phyloP scores from a whole-genome alignment of 1,284 basidiomycete genomes.

The Schizopora paradoxa region DNA sequence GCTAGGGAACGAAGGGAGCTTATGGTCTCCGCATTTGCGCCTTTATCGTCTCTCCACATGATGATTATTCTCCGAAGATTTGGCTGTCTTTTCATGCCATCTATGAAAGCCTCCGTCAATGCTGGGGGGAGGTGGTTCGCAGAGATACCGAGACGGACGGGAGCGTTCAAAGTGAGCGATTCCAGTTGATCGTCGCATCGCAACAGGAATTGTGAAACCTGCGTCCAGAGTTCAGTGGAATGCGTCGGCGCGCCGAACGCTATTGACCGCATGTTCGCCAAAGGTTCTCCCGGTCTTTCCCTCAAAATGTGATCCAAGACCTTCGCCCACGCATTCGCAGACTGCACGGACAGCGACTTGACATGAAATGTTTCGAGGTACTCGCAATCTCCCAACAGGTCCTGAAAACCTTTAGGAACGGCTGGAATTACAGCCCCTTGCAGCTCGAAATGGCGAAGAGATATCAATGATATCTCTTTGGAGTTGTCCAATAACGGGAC shows the following conservation, averaged over 20 bases:
- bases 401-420: constrained; percentile 2
- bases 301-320: constrained; percentile 1
- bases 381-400: constrained; percentile 4
- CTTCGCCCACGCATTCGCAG: constrained; percentile 6
- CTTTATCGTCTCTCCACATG: constrained; percentile 13
- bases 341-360: constrained; percentile 10
- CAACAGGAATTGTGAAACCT: constrained; percentile 8
- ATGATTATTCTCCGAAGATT: constrained; percentile 3
- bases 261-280: not conserved
- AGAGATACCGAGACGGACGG: too few relatives aligned
- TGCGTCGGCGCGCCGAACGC: constrained; percentile 10
- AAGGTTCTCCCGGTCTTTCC: not conserved
- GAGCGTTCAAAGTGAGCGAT: constrained; percentile 7
- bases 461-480: constrained; percentile 1
- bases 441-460: constrained; percentile 3
- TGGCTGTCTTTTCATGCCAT: not conserved
- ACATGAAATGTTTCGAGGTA: constrained; percentile 7
- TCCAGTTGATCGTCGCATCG: constrained; percentile 5
- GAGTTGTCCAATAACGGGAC: constrained; percentile 7
- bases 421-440: constrained; percentile 3
- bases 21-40: not conserved
- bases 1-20: not conserved
- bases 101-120: constrained; percentile 4
- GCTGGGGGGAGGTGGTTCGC: constrained; percentile 4
- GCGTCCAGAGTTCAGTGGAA: constrained; percentile 9